Evolutionary conservation across 2,329 filamentous ascomycete genomes (phyloP).

Genomic region (Penicillium palitans): DNA sequence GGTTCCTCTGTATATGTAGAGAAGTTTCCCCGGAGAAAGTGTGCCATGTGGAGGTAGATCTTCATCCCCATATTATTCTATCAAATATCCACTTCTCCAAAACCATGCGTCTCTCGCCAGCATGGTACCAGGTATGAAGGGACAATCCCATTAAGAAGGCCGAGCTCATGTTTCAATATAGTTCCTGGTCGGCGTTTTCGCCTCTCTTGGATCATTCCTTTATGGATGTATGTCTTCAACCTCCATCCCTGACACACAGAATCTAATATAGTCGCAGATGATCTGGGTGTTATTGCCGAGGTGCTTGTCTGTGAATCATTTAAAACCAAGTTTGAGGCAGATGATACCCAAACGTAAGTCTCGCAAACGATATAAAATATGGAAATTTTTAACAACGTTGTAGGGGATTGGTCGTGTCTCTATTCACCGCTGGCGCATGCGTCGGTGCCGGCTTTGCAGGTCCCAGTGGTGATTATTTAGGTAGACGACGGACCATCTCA

Average conservation of each 20-base stretch:
- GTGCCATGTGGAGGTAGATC: conserved; percentile 24
- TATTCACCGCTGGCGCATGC: conserved; percentile 76
- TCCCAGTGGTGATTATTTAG: conserved; percentile 62
- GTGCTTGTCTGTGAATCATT: conserved; percentile 50
- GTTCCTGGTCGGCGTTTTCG: conserved; percentile 61
- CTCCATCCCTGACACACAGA: background rate
- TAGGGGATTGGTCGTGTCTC: conserved; percentile 70
- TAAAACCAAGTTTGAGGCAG: conserved; percentile 31
- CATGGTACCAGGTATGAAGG: conserved; percentile 56
- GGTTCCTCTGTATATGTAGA: conserved; percentile 16
- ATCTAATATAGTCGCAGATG: conserved; percentile 37
- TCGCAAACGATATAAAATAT: background rate
- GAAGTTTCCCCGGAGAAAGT: conserved; percentile 7
- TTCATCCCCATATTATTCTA: conserved; percentile 22
- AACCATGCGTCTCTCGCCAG: conserved; percentile 57
- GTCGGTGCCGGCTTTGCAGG: conserved; percentile 67
- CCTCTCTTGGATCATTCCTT: conserved; percentile 59
- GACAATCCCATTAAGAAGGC: too few species aligned
- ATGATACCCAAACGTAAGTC: conserved; percentile 35
- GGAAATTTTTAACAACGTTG: background rate
- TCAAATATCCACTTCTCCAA: conserved; percentile 2
- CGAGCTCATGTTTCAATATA: conserved; percentile 26
- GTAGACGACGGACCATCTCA: conserved; percentile 70
- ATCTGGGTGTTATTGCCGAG: conserved; percentile 61
- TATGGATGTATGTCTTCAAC: conserved; percentile 49